phyloP scores from a whole-genome alignment of 129 eudicot species.

The Saussurea involucrata region DNA sequence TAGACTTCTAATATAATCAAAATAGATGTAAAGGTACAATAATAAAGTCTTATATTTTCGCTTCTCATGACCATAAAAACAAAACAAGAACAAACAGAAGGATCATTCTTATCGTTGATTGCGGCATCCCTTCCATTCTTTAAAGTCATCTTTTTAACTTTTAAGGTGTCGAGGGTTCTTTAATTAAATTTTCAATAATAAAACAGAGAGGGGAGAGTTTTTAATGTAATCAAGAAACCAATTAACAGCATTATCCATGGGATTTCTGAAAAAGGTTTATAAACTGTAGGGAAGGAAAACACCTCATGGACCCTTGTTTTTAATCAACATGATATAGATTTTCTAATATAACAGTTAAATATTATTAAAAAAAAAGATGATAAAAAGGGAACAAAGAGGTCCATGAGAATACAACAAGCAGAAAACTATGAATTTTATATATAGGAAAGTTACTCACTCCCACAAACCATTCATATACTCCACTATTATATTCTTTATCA shows the following conservation, averaged over 20 bases:
- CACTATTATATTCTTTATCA: conserved; percentile 30
- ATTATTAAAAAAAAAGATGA: not conserved
- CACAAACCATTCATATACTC: conserved; percentile 20
- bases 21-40: not conserved
- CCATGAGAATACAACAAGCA: conserved; percentile 23
- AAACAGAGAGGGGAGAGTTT: not conserved
- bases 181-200: not conserved
- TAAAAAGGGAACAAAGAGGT: conserved; percentile 22
- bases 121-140: not conserved
- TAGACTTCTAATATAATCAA: no score
- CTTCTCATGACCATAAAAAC: not conserved
- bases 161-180: not conserved
- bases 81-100: not conserved
- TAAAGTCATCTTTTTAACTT: not conserved
- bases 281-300: conserved; percentile 9
- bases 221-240: conserved; percentile 1
- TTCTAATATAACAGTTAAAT: not conserved
- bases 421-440: conserved; percentile 4
- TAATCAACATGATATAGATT: not conserved
- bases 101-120: not conserved
- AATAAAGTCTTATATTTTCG: not conserved
- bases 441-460: conserved; percentile 28
- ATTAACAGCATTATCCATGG: not conserved
- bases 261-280: not conserved
- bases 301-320: conserved; percentile 13